phyloP scores from a whole-genome alignment of 2,329 filamentous ascomycete genomes.

The Stagonosporopsis cucurbitacearum region DNA sequence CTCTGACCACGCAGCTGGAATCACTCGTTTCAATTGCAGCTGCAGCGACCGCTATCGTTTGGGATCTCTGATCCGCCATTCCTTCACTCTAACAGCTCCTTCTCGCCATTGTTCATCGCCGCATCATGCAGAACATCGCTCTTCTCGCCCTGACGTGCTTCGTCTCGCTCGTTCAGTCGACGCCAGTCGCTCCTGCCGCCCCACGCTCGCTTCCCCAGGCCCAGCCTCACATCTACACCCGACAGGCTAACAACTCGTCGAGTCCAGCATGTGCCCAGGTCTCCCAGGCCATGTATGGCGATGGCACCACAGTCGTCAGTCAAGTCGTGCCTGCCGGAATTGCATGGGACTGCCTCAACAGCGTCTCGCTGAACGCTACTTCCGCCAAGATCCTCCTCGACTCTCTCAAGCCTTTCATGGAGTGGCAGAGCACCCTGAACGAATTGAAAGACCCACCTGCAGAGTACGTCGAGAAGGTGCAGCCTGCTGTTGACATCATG shows the following conservation, averaged over 20 bases:
- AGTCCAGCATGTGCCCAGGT: slow-evolving; percentile 43
- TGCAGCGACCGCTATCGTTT: slow-evolving; percentile 6
- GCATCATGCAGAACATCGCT: slow-evolving; percentile 32
- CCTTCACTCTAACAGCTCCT: slow-evolving; percentile 1
- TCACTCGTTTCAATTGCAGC: slow-evolving; percentile 10
- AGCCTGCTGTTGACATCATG: slow-evolving; percentile 53
- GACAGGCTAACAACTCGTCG: slow-evolving; percentile 34
- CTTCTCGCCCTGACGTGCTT: slow-evolving; percentile 34
- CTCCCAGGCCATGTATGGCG: slow-evolving; percentile 38
- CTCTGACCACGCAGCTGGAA: slow-evolving; percentile 3
- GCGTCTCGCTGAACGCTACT: slow-evolving; percentile 53
- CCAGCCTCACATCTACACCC: slow-evolving; percentile 24
- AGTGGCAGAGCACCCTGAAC: slow-evolving; percentile 57
- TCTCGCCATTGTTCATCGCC: slow-evolving; percentile 4
- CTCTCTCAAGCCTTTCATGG: slow-evolving; percentile 51
- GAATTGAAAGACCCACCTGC: slow-evolving; percentile 53
- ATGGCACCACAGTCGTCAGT: slow-evolving; percentile 16
- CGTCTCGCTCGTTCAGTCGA: slow-evolving; percentile 29
- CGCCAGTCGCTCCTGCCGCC: slow-evolving; percentile 30
- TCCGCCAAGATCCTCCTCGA: slow-evolving; percentile 49
- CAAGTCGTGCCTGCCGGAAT: slow-evolving; percentile 51
- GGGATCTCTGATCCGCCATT: slow-evolving; percentile 12
- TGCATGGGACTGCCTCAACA: slow-evolving; percentile 55
- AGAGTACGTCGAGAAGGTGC: slow-evolving; percentile 56
- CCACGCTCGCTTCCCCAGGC: slow-evolving; percentile 21